Base-by-base conservation (phyloP, 179 eudicot species). In the Corrigiola litoralis region DNA sequence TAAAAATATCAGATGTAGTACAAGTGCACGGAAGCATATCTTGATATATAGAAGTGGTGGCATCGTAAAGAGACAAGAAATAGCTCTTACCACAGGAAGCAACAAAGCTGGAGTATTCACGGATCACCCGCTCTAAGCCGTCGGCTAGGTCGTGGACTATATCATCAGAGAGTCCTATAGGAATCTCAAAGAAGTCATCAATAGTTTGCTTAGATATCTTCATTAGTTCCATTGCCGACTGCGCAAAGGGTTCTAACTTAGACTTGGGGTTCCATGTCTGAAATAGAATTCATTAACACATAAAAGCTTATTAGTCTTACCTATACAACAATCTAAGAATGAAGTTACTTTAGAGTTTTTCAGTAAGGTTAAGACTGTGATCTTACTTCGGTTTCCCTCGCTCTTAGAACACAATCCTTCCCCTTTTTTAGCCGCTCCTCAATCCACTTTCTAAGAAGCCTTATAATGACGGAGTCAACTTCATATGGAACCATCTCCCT, bases 241-340 rank as follows among this genome's bases (percentile, higher is more conserved):
- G 90, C 6, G 99, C 89, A 29, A 85, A 90, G 25, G 99, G 95
- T 71, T 94, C 99, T 5, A 79, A 72, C 76, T 94, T 90, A 9
- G 99, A 94, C 73, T 81, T 90, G 0, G 99, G 97, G 71, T 90
- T 94, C 99, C 99, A 94, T 69, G 94, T 84, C 99, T 94, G 75
- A 50, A 64, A 61, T 48, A 16, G 20, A 12, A 56, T 45, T 54
- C 1, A 17, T 31, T 25, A 20, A 51, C 28, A 3, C 17, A 18
- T 51, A 65, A 31, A 53, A 65, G 38, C 18, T 65, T 52, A 25
- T 6, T 52, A n/a, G n/a, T n/a, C n/a, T 8, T 14, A 33, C 8
- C 37, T 32, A 6, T 4, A 49, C 23, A 47, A 49, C 8, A 49
- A 6, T 25, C 31, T 10, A 23, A 5, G 11, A 49, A 49, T 10